These are phyloP conservation scores for Metschnikowia cerradonensis DNA, from an alignment of 805 yeast genomes.

Conservation along the genomic window DNA sequence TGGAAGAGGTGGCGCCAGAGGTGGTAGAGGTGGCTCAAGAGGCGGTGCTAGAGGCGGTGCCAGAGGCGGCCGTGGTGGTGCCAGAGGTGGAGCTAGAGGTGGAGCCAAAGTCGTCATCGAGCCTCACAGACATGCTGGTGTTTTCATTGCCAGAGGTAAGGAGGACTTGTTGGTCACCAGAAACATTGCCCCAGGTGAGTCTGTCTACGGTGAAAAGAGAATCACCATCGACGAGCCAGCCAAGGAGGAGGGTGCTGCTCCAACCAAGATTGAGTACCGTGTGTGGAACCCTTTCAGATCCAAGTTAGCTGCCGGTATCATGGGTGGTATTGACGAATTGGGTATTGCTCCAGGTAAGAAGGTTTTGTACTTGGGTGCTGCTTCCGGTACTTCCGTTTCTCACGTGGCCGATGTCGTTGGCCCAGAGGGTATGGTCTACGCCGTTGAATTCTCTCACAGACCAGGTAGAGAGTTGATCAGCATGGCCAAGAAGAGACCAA, in stretches of 20 bases:
- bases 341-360: constrained; percentile 98
- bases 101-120: constrained; percentile 97
- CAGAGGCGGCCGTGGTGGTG: constrained; percentile 65
- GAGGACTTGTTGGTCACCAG: constrained; percentile 97
- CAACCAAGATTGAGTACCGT: constrained; percentile 96
- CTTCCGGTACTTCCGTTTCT: constrained; percentile 98
- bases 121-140: constrained; percentile 99
- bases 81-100: constrained; percentile 77
- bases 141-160: constrained; percentile 98
- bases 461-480: constrained; percentile 99
- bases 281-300: constrained; percentile 99
- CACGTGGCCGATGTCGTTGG: constrained; percentile 98
- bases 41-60: constrained; percentile 47
- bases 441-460: constrained; percentile 99
- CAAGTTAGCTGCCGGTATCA: constrained; percentile 98
- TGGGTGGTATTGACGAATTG: constrained; percentile 98
- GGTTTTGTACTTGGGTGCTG: constrained; percentile 97
- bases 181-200: constrained; percentile 97
- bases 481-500: constrained; percentile 99
- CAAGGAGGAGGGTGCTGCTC: constrained; percentile 78
- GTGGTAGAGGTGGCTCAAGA: constrained; percentile 35
- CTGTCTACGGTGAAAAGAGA: constrained; percentile 98
- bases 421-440: constrained; percentile 98
- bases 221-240: constrained; percentile 90
- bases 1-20: constrained; percentile 27